These are phyloP conservation scores for Lachnellula suecica DNA, from an alignment of 2,329 filamentous ascomycete species.

Conservation along the genomic window DNA sequence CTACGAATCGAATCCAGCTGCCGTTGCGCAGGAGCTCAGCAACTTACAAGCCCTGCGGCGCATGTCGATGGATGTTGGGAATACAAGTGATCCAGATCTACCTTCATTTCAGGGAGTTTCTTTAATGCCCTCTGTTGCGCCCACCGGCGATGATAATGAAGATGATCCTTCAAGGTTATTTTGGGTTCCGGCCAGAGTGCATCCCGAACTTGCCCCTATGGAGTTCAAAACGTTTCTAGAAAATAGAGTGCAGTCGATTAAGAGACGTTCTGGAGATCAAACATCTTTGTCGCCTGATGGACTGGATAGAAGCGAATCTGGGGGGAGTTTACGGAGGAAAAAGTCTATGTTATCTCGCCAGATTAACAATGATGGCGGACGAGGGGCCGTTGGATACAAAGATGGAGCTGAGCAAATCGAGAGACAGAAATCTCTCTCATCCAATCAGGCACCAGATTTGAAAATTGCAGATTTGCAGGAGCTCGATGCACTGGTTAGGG, in stretches of 20 bases:
- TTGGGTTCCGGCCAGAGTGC: slow-evolving; percentile 93
- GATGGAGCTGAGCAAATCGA: slow-evolving; percentile 83
- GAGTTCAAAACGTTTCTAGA: slow-evolving; percentile 98
- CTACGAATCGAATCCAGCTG: slow-evolving; percentile 71
- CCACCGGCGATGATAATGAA: slow-evolving; percentile 73
- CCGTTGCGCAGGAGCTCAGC: slow-evolving; percentile 70
- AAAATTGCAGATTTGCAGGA: slow-evolving; percentile 59
- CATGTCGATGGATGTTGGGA: slow-evolving; percentile 77
- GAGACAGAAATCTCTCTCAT: slow-evolving; percentile 65
- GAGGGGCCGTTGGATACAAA: slow-evolving; percentile 63
- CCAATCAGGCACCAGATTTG: slow-evolving; percentile 52
- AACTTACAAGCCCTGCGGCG: slow-evolving; percentile 72
- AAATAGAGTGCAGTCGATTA: slow-evolving; percentile 86
- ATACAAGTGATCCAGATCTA: slow-evolving; percentile 66
- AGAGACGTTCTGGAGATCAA: slow-evolving; percentile 76
- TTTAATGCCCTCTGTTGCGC: slow-evolving; percentile 69
- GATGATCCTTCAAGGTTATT: slow-evolving; percentile 85
- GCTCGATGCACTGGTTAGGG: slow-evolving; percentile 79
- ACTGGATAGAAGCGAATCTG: slow-evolving; percentile 52
- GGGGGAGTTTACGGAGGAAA: slow-evolving; percentile 71
- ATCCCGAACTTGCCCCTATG: slow-evolving; percentile 90
- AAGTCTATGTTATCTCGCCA: slow-evolving; percentile 95
- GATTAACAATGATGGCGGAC: slow-evolving; percentile 70
- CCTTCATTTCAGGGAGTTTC: slow-evolving; percentile 67
- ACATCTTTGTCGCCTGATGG: slow-evolving; percentile 57